These are phyloP conservation scores for Pterula multifida DNA, from an alignment of 1,284 basidiomycete genomes.

Conservation along the genomic window DNA sequence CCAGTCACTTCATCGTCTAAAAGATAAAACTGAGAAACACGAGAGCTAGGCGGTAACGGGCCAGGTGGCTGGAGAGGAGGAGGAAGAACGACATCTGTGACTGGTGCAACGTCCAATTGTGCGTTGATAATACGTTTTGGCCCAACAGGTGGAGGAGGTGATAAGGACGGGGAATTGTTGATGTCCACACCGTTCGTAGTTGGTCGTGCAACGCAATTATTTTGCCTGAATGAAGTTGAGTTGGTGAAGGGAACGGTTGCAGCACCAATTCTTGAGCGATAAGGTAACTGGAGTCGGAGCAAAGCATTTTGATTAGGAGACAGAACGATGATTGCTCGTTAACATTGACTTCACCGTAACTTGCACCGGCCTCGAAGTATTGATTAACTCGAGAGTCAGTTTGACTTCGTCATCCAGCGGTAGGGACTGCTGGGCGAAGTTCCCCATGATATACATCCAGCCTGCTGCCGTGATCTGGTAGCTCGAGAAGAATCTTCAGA, in stretches of 20 bases:
- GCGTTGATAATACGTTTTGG: neutral
- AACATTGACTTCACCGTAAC: too few relatives aligned
- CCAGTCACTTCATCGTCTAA: constrained; percentile 41
- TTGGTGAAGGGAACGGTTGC: constrained; percentile 39
- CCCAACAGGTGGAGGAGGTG: neutral
- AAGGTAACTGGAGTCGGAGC: constrained; percentile 40
- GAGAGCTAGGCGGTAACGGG: constrained; percentile 30
- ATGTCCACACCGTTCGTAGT: constrained; percentile 41
- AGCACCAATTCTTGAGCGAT: constrained; percentile 38
- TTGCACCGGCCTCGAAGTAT: constrained; percentile 27
- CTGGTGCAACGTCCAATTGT: constrained; percentile 16
- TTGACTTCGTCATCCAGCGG: constrained; percentile 40
- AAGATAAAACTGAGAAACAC: constrained; percentile 43
- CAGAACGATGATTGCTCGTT: constrained; percentile 2
- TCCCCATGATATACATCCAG: constrained; percentile 49
- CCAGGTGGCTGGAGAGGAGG: constrained; percentile 28
- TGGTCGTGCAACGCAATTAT: constrained; percentile 37
- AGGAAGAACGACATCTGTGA: constrained; percentile 38
- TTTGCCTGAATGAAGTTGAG: constrained; percentile 33
- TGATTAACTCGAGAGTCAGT: constrained; percentile 33
- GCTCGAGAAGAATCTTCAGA: constrained; percentile 26
- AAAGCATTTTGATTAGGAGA: too few relatives aligned
- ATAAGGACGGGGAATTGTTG: constrained; percentile 15
- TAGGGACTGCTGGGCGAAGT: constrained; percentile 47
- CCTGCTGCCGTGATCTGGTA: constrained; percentile 23